These are phyloP conservation scores for Marasmius tenuissimus DNA, from an alignment of 1,284 basidiomycete genomes.

Conservation along the genomic window DNA sequence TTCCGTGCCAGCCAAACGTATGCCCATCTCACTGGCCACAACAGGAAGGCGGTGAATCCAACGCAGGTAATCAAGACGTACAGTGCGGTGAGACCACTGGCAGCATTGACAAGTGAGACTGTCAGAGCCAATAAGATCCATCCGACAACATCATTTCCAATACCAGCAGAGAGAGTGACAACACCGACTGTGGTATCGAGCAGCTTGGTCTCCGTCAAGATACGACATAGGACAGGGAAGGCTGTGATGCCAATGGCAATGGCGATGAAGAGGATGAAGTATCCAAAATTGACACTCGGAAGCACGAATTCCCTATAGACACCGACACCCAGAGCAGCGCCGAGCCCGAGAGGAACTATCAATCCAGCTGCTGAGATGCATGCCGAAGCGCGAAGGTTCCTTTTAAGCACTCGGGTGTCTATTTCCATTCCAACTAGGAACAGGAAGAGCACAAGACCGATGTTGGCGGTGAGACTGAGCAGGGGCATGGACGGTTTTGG, in stretches of 20 bases:
- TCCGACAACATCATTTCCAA: conserved; percentile 86
- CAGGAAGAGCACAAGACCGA: conserved; percentile 89
- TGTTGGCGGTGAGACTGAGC: conserved; percentile 81
- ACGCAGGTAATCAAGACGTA: conserved; percentile 79
- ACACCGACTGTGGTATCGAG: conserved; percentile 90
- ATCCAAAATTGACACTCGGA: conserved; percentile 65
- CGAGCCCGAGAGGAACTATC: conserved; percentile 80
- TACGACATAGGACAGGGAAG: conserved; percentile 91
- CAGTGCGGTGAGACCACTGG: conserved; percentile 73
- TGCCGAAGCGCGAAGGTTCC: conserved; percentile 53
- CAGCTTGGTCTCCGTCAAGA: conserved; percentile 74
- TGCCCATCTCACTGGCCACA: conserved; percentile 66
- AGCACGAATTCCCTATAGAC: conserved; percentile 81
- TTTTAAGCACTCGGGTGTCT: conserved; percentile 72
- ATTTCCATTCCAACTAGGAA: conserved; percentile 91
- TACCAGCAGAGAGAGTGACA: conserved; percentile 84
- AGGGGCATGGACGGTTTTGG: conserved; percentile 69
- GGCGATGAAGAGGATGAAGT: conserved; percentile 90
- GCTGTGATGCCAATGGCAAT: conserved; percentile 91
- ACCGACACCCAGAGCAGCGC: conserved; percentile 81
- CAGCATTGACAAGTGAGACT: conserved; percentile 86
- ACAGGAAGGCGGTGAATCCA: conserved; percentile 74
- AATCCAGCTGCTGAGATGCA: conserved; percentile 70
- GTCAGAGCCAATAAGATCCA: conserved; percentile 81
- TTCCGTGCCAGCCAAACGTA: conserved; percentile 67